These are phyloP conservation scores for Chamaecyparis obtusa DNA, from an alignment of 75 land plant genomes.

Conservation along the genomic window DNA sequence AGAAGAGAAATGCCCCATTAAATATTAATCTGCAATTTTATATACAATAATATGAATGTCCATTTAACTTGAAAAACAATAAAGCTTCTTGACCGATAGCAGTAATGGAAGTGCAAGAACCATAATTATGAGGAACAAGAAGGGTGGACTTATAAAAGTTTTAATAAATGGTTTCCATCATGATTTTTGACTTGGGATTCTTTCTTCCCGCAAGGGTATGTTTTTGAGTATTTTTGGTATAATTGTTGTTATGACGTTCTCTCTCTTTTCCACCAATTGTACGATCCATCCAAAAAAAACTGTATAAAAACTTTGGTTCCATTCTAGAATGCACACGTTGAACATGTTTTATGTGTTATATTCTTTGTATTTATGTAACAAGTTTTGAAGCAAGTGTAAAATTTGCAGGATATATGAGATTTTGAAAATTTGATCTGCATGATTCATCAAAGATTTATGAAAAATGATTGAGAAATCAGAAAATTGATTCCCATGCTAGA, in stretches of 20 bases:
- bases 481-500: not conserved
- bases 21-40: too few species aligned
- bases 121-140: too few species aligned
- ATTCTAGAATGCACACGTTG: not conserved
- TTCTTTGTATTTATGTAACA: not conserved
- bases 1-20: too few species aligned
- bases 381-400: not conserved
- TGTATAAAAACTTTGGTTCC: not conserved
- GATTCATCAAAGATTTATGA: not conserved
- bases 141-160: too few species aligned
- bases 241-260: not conserved
- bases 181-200: not conserved
- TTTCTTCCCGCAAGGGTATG: not conserved
- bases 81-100: too few species aligned
- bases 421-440: not conserved
- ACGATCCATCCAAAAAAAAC: not conserved
- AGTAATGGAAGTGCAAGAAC: too few species aligned
- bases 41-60: too few species aligned
- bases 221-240: not conserved
- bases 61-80: too few species aligned
- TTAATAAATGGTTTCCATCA: not conserved
- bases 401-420: not conserved
- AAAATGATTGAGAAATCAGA: too few species aligned
- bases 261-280: not conserved
- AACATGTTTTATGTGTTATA: not conserved